Conservation (phyloP, 306 rosid genomes). For the Malus fusca region DNA sequence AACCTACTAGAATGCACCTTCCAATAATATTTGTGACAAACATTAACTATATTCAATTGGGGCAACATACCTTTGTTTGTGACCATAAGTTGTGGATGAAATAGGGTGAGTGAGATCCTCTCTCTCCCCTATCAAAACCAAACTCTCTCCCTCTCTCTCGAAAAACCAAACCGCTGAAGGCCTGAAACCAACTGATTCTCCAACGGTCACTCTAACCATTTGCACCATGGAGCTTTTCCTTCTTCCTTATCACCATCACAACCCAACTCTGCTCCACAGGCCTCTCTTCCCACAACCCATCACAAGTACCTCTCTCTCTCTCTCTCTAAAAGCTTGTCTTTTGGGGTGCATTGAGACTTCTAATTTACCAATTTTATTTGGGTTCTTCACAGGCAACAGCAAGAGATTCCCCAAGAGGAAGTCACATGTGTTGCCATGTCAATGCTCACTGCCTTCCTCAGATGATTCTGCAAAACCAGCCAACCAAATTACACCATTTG, state of each 20-base stretch:
- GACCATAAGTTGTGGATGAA: too few species aligned
- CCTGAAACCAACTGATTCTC: neutral
- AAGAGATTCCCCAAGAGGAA: slow-evolving; percentile 28
- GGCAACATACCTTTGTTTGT: too few species aligned
- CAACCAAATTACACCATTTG: slow-evolving; percentile 28
- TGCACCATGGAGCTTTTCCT: slow-evolving; percentile 46
- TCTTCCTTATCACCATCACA: slow-evolving; percentile 40
- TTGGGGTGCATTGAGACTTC: slow-evolving; percentile 13
- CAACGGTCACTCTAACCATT: slow-evolving; percentile 12
- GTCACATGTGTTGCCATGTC: slow-evolving; percentile 31
- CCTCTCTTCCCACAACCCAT: slow-evolving; percentile 36
- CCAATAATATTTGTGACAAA: too few species aligned
- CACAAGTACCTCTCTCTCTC: slow-evolving; percentile 29
- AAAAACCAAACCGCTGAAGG: neutral
- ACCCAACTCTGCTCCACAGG: slow-evolving; percentile 32
- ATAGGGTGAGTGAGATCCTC: too few species aligned
- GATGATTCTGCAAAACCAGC: slow-evolving; percentile 25
- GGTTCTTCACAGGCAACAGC: slow-evolving; percentile 50
- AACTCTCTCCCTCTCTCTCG: too few species aligned
- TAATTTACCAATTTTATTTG: slow-evolving; percentile 5
- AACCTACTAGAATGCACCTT: too few species aligned
- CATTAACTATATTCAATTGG: too few species aligned
- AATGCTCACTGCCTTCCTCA: slow-evolving; percentile 41
- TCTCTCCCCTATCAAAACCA: too few species aligned
- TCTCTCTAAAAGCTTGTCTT: neutral